Evolutionary conservation across 257 asterid species (phyloP).

Genomic region (Fraxinus quadrangulata): DNA sequence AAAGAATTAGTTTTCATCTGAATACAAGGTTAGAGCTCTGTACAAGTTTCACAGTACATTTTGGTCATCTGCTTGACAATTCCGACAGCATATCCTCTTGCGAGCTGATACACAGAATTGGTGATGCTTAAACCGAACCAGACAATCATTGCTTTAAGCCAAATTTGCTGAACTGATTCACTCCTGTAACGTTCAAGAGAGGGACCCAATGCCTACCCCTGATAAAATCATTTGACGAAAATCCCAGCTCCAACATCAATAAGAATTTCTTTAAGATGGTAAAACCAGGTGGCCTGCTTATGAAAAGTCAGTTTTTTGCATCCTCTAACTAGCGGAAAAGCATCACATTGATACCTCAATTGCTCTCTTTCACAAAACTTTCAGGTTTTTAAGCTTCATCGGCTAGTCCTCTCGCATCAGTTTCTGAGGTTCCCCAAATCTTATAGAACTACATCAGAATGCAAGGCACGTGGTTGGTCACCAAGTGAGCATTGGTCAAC

Average conservation of each 20-base stretch:
- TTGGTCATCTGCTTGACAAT: slow-evolving; percentile 33
- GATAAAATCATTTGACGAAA: slow-evolving; percentile 19
- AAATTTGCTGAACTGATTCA: slow-evolving; percentile 16
- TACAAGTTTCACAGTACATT: slow-evolving; percentile 50
- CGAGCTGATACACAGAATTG: slow-evolving; percentile 20
- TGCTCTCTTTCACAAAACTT: slow-evolving; percentile 31
- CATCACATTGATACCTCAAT: slow-evolving; percentile 24
- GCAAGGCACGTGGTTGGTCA: slow-evolving; percentile 36
- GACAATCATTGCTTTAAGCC: slow-evolving; percentile 17
- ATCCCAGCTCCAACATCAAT: slow-evolving; percentile 22
- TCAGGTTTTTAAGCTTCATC: slow-evolving; percentile 39
- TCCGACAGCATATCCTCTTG: slow-evolving; percentile 26
- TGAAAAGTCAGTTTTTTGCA: slow-evolving; percentile 30
- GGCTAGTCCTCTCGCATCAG: slow-evolving; percentile 30
- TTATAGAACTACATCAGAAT: slow-evolving; percentile 29
- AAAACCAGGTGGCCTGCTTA: slow-evolving; percentile 15
- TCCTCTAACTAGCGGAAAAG: slow-evolving; percentile 36
- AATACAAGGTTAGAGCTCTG: slow-evolving; percentile 57
- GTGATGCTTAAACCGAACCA: slow-evolving; percentile 23
- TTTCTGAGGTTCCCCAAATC: slow-evolving; percentile 31
- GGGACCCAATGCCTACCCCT: slow-evolving; percentile 25
- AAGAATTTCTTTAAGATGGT: slow-evolving; percentile 23
- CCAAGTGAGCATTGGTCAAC: slow-evolving; percentile 23
- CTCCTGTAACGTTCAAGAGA: slow-evolving; percentile 17
- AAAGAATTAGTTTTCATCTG: slow-evolving; percentile 56